Evolutionary conservation across 106 monocot species (phyloP).

Genomic region (Cymbidium sinense): DNA sequence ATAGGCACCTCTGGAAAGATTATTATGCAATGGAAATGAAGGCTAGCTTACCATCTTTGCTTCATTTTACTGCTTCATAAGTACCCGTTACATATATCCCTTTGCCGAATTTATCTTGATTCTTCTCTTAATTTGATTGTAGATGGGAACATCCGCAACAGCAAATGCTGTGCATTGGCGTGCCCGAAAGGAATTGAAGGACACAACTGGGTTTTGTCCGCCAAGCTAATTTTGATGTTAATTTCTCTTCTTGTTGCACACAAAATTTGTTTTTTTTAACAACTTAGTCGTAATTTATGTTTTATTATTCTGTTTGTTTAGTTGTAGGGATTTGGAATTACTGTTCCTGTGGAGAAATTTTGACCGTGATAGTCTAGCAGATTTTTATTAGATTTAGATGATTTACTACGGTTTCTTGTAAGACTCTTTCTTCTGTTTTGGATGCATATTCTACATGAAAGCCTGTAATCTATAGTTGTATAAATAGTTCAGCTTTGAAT

Average conservation of each 20-base stretch:
- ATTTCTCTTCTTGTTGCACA: neutral
- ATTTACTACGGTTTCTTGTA: too few species aligned
- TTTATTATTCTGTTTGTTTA: neutral
- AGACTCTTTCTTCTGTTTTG: too few species aligned
- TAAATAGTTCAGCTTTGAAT: too few species aligned
- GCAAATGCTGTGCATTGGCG: slow-evolving; percentile 51
- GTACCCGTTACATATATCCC: too few species aligned
- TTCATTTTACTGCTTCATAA: neutral
- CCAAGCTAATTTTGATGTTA: slow-evolving; percentile 8
- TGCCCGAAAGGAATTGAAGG: slow-evolving; percentile 40
- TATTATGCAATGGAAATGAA: slow-evolving; percentile 64
- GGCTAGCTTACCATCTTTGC: slow-evolving; percentile 23
- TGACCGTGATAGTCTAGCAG: neutral
- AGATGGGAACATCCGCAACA: slow-evolving; percentile 59
- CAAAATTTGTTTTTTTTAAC: neutral
- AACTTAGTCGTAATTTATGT: neutral
- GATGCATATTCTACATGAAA: too few species aligned
- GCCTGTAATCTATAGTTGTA: too few species aligned
- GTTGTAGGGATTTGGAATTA: neutral
- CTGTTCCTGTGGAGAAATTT: neutral
- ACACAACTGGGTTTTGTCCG: slow-evolving; percentile 13
- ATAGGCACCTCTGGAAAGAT: slow-evolving; percentile 59
- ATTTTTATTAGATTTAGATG: too few species aligned
- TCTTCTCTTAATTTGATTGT: neutral
- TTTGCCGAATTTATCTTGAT: neutral